Base-by-base conservation (phyloP, 2,329 filamentous ascomycete genomes). In the Trichoderma arundinaceum region DNA sequence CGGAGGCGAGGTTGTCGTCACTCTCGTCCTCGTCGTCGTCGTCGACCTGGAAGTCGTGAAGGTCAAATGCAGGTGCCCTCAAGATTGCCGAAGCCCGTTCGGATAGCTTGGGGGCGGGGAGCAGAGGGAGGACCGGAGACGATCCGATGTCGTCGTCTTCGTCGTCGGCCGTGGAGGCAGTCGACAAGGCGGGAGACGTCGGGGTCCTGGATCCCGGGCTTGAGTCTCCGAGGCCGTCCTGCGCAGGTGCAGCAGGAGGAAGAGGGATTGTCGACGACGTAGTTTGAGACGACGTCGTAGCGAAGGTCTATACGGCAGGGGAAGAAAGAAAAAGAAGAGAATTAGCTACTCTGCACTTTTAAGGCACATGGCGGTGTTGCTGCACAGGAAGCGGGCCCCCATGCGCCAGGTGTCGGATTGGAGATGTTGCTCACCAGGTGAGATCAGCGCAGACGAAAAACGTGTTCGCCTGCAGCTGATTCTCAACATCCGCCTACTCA, bases 371-470 rank as follows among this genome's bases (percentile, higher is more conserved):
- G 69, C 72, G 68, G 72, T 68, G 43, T 62, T 62, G 59, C 59
- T 62, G 59, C 59, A 62, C 41, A 44, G n/a, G 48, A 62, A 62
- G 59, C 59, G 59, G 59, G 48, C 48, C 59, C 51, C 63, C 54
- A 59, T 64, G 58, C 48, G 51, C 7, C 35, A 28, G 51, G 52
- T 38, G 58, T 33, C 64, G 52, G 48, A 39, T 57, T 56, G 46
- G 61, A 46, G 38, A 64, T 46, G 53, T 48, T 64, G 61, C 82
- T 83, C 75, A 85, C 83, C 81, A 79, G 75, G 74, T 73, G 83
- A 85, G 85, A 87, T 83, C 85, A 87, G 84, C 78, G 82, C 85
- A 88, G 85, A 88, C 86, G 84, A 86, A 75, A 72, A 70, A 75
- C 68, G 72, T 75, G 77, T 62, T 86, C 85, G 85, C 82, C 86